These are phyloP conservation scores for Rhodotorula sp. DNA, from an alignment of 1,284 basidiomycete species.

Conservation along the genomic window DNA sequence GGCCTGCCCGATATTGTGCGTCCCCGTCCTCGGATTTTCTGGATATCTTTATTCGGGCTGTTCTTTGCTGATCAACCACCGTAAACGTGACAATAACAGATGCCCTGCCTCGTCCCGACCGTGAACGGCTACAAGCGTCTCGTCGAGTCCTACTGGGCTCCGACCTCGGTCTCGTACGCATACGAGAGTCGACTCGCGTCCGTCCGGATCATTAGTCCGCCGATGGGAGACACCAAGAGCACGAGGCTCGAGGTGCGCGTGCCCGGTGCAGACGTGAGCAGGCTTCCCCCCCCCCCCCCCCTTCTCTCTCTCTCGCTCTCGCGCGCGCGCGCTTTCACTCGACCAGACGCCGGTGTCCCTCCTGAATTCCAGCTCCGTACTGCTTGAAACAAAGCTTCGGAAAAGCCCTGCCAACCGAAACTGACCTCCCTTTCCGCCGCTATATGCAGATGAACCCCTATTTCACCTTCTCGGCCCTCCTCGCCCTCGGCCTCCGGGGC, in stretches of 20 bases:
- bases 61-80: too few species aligned
- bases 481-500: slow-evolving; percentile 79
- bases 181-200: slow-evolving; percentile 92
- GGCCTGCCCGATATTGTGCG: slow-evolving; percentile 71
- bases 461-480: slow-evolving; percentile 80
- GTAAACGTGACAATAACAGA: too few species aligned
- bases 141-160: slow-evolving; percentile 56
- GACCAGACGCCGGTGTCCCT: too few species aligned
- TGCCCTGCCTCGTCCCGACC: slow-evolving; percentile 47
- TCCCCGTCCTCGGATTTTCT: too few species aligned
- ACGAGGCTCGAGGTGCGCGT: slow-evolving; percentile 69
- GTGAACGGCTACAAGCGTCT: slow-evolving; percentile 78
- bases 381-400: too few species aligned
- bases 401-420: neutral
- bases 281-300: neutral
- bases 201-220: slow-evolving; percentile 85
- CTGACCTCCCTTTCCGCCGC: neutral
- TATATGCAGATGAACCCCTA: slow-evolving; percentile 80
- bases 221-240: slow-evolving; percentile 71
- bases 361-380: too few species aligned
- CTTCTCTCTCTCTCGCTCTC: neutral
- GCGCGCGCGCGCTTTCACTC: too few species aligned
- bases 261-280: slow-evolving; percentile 86
- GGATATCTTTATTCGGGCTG: too few species aligned
- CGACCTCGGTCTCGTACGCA: slow-evolving; percentile 70